Conservation (phyloP, 2,329 filamentous ascomycete genomes). For the Tolypocladium endophyticum region DNA sequence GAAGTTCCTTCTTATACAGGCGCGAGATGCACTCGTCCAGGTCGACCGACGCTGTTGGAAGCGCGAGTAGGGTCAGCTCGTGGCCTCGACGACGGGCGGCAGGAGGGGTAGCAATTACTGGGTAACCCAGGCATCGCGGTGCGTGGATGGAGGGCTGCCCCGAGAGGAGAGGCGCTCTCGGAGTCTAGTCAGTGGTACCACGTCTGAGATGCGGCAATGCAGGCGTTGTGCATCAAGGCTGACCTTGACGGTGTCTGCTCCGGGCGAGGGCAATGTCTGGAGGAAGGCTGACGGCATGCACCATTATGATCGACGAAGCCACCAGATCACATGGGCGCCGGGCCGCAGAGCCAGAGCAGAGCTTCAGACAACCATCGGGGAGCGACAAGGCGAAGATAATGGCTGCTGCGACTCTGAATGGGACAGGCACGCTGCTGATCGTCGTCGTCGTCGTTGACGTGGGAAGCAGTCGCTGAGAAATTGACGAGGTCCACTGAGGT, state of each 20-base stretch:
- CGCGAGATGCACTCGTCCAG: conserved; percentile 97
- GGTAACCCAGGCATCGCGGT: conserved; percentile 4
- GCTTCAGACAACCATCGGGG: conserved; percentile 2
- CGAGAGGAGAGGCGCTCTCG: background rate
- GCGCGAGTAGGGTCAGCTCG: background rate
- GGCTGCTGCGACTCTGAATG: background rate
- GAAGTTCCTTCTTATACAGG: conserved; percentile 91
- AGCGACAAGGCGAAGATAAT: background rate
- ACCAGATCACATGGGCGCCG: conserved; percentile 20
- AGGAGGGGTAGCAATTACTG: background rate
- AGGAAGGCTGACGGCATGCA: conserved; percentile 22
- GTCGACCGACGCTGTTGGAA: conserved; percentile 71
- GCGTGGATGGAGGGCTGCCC: background rate
- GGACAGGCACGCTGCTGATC: background rate
- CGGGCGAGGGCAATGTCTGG: conserved; percentile 23
- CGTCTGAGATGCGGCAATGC: background rate
- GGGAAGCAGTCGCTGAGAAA: background rate
- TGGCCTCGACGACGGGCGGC: background rate
- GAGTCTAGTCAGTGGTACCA: background rate
- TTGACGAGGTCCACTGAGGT: background rate
- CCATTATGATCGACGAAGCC: conserved; percentile 27
- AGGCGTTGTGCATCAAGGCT: conserved; percentile 11
- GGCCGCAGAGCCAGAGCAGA: conserved; percentile 3
- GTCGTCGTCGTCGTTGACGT: background rate
- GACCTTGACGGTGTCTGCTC: conserved; percentile 20